These are phyloP conservation scores for Fusarium sp. DNA, from an alignment of 2,329 filamentous ascomycete species.

Conservation along the genomic window DNA sequence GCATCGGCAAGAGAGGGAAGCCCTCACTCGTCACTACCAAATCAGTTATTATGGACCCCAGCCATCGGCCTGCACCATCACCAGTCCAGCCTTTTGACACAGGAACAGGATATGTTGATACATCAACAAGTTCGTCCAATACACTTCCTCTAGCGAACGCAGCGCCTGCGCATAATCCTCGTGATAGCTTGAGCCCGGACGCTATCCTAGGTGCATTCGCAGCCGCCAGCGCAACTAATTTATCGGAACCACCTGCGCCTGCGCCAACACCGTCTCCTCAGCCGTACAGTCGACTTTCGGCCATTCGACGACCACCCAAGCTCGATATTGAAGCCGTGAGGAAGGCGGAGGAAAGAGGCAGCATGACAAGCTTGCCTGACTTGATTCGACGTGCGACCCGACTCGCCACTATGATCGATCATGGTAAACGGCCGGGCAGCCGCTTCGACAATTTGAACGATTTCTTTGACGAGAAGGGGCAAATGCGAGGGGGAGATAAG, in stretches of 20 bases:
- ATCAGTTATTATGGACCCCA: constrained; percentile 25
- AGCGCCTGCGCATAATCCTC: constrained; percentile 31
- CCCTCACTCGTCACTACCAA: constrained; percentile 65
- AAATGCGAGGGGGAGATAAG: constrained; percentile 56
- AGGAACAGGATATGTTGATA: constrained; percentile 63
- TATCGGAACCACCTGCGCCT: constrained; percentile 50
- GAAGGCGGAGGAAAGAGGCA: constrained; percentile 85
- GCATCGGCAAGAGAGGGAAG: constrained; percentile 71
- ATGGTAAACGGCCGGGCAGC: constrained; percentile 76
- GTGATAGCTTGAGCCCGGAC: constrained; percentile 56
- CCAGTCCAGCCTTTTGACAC: constrained; percentile 59
- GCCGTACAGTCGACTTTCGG: constrained; percentile 63
- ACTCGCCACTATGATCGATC: constrained; percentile 88
- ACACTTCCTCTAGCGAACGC: constrained; percentile 53
- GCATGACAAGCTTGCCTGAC: constrained; percentile 91
- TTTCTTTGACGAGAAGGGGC: constrained; percentile 62
- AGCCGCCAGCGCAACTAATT: constrained; percentile 62
- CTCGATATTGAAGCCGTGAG: constrained; percentile 86
- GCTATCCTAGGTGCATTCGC: constrained; percentile 65
- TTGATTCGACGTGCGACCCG: constrained; percentile 89
- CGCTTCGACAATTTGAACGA: constrained; percentile 67
- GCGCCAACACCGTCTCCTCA: constrained; percentile 49
- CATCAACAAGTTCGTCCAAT: constrained; percentile 62
- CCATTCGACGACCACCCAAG: constrained; percentile 75
- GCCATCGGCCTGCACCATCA: constrained; percentile 52